phyloP scores from a whole-genome alignment of 768 basidiomycete genomes.

The Pleurotus ostreatus region DNA sequence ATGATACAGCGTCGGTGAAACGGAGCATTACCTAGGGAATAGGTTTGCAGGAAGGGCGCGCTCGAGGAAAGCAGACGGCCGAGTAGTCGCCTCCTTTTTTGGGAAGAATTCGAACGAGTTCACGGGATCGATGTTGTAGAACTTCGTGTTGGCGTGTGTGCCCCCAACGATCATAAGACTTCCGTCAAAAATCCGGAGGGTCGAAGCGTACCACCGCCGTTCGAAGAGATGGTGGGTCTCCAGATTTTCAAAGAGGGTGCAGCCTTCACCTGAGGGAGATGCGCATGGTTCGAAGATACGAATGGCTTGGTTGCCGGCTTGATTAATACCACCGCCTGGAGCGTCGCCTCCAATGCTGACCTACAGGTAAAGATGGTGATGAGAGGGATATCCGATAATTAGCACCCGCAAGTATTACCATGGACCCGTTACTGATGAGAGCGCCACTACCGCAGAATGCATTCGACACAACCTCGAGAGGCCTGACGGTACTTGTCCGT shows the following conservation, averaged over 20 bases:
- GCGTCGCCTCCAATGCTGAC: slow-evolving; percentile 18
- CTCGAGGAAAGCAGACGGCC: slow-evolving; percentile 15
- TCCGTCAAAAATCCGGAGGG: slow-evolving; percentile 17
- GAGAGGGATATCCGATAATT: too few species aligned
- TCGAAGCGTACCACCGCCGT: slow-evolving; percentile 20
- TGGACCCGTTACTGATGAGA: slow-evolving; percentile 27
- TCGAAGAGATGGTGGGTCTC: slow-evolving; percentile 15
- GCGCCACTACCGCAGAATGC: slow-evolving; percentile 28
- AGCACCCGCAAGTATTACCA: slow-evolving; percentile 14
- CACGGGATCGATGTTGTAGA: slow-evolving; percentile 13
- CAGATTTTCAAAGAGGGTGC: slow-evolving; percentile 21
- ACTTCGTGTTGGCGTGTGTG: slow-evolving; percentile 25
- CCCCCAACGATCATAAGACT: slow-evolving; percentile 25
- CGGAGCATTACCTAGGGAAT: slow-evolving; percentile 16
- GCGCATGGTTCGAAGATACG: slow-evolving; percentile 21
- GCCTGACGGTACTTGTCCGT: slow-evolving; percentile 14
- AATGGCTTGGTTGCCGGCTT: slow-evolving; percentile 13
- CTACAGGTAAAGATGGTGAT: slow-evolving; percentile 4
- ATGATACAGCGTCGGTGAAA: not conserved
- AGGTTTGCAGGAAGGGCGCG: slow-evolving; percentile 16
- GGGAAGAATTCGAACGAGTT: slow-evolving; percentile 20
- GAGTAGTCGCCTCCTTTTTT: slow-evolving; percentile 13
- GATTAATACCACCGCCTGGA: not conserved
- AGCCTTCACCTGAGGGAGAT: slow-evolving; percentile 15
- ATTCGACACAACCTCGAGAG: slow-evolving; percentile 23